Evolutionary conservation across 768 basidiomycete species (phyloP).

Genomic region (Myochromella boudieri): DNA sequence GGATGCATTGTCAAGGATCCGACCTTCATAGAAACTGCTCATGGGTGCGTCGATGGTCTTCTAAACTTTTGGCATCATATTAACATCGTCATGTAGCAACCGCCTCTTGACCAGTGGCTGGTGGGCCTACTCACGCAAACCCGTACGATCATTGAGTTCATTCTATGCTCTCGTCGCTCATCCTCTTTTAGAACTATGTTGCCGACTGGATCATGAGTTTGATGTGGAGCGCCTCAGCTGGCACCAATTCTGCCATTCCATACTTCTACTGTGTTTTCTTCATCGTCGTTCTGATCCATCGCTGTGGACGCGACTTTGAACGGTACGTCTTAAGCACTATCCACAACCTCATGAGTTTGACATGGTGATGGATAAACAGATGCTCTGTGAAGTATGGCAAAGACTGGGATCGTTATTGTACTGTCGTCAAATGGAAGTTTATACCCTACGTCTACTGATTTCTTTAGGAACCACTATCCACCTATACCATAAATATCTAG

Average conservation of each 20-base stretch:
- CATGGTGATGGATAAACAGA: constrained; percentile 29
- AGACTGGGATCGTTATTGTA: constrained; percentile 91
- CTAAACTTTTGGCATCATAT: not conserved
- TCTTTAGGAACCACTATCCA: not conserved
- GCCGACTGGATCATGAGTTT: constrained; percentile 90
- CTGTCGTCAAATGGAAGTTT: constrained; percentile 87
- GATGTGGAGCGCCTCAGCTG: constrained; percentile 81
- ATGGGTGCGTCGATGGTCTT: constrained; percentile 57
- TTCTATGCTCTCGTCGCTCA: not conserved
- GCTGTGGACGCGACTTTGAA: constrained; percentile 93
- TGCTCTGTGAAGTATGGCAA: constrained; percentile 91
- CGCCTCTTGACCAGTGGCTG: constrained; percentile 89
- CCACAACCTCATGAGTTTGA: not conserved
- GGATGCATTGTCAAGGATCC: constrained; percentile 83
- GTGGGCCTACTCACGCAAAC: constrained; percentile 95
- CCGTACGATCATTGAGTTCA: constrained; percentile 45
- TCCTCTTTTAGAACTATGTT: constrained; percentile 72
- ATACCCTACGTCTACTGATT: constrained; percentile 81
- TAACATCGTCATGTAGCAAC: constrained; percentile 50
- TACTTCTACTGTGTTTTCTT: constrained; percentile 99
- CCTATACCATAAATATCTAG: constrained; percentile 10
- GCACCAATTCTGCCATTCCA: constrained; percentile 78
- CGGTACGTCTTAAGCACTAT: constrained; percentile 45
- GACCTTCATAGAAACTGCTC: constrained; percentile 87
- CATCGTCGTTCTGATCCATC: constrained; percentile 87